Base-by-base conservation (phyloP, 805 yeast genomes). In the Priceomyces castillae region DNA sequence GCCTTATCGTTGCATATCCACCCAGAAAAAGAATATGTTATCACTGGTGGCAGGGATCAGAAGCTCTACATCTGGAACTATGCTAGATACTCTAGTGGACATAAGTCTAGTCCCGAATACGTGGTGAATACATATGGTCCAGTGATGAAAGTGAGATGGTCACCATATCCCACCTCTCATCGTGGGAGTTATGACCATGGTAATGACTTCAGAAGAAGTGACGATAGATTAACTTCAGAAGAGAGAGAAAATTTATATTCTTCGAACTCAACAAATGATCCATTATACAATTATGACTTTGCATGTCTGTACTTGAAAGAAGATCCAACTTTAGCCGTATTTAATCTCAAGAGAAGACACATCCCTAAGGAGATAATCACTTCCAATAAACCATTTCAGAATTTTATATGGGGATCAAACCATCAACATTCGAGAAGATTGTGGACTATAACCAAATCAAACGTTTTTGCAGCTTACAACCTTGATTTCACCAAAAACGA, bases 31-130 rank as follows among this genome's bases (percentile, higher is more conserved):
- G 96, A 90, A 49, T 86, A 83, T 54, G 77, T 94, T 16, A 82
- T 84, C 4, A 87, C 96, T 16, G 97, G 97, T 12, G 99, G 99
- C 6, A 74, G 97, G 54, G 99, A 94, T 63, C 84, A 85, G 41
- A 83, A 82, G 51, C 71, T 86, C 28, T 88, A 86, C 47, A 80
- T 86, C 2, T 88, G 95, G 92, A 84, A 68, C 43, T 71, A 65
- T 47, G 59, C 67, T 2, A 73, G 67, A 12, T 31, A 51, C 5
- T 30, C 53, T 3, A 30, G 35, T 15, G 42, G 37, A 17, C 50
- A 51, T 39, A 50, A 60, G 40, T 42, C 48, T 28, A 40, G 64
- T 2, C 96, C 97, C 0, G 92, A 87, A 26, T 77, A 77, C 50
- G 82, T 82, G 11, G 76, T 92, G 11, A 75, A 78, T 50, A 80